Conservation (phyloP, 1,139 yeast genomes). For the Magnusiomyces sp. region DNA sequence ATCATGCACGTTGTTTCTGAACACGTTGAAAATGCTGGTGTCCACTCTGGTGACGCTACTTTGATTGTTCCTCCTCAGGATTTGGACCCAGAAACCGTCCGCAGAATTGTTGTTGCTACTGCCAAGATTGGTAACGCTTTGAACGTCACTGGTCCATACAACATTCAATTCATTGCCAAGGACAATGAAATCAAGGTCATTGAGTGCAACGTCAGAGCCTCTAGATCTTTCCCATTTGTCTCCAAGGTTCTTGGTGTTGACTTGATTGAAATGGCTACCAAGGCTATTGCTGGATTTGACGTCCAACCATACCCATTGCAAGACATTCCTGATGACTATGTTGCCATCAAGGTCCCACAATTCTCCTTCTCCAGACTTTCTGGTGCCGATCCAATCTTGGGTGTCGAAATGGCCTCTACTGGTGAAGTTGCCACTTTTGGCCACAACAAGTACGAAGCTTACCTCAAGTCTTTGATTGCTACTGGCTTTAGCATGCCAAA, state of each 20-base stretch:
- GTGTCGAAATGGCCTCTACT: slow-evolving; percentile 99
- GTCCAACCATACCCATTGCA: slow-evolving; percentile 83
- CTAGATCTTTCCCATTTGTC: slow-evolving; percentile 97
- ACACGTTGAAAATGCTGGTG: slow-evolving; percentile 98
- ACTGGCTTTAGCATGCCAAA: slow-evolving; percentile 94
- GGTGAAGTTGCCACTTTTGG: slow-evolving; percentile 99
- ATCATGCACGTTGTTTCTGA: slow-evolving; percentile 94
- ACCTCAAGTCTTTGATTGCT: slow-evolving; percentile 85
- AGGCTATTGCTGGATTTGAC: slow-evolving; percentile 88
- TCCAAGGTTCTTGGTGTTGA: slow-evolving; percentile 97
- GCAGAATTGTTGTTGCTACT: slow-evolving; percentile 87
- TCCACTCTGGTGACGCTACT: slow-evolving; percentile 98
- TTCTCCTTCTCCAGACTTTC: slow-evolving; percentile 95
- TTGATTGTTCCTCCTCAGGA: slow-evolving; percentile 94
- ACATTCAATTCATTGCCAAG: slow-evolving; percentile 87
- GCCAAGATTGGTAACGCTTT: slow-evolving; percentile 96
- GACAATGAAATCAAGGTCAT: slow-evolving; percentile 66
- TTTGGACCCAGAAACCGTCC: slow-evolving; percentile 83
- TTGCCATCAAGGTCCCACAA: slow-evolving; percentile 97
- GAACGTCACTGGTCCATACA: slow-evolving; percentile 96
- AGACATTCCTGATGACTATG: slow-evolving; percentile 83
- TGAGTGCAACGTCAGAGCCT: slow-evolving; percentile 97
- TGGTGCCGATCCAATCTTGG: slow-evolving; percentile 97
- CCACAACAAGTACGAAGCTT: slow-evolving; percentile 92
- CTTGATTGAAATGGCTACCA: slow-evolving; percentile 94